Evolutionary conservation across 2,329 filamentous ascomycete species (phyloP), one percentile per base, ranked within the genome.

Genomic region (Penicillium rolfsii): DNA sequence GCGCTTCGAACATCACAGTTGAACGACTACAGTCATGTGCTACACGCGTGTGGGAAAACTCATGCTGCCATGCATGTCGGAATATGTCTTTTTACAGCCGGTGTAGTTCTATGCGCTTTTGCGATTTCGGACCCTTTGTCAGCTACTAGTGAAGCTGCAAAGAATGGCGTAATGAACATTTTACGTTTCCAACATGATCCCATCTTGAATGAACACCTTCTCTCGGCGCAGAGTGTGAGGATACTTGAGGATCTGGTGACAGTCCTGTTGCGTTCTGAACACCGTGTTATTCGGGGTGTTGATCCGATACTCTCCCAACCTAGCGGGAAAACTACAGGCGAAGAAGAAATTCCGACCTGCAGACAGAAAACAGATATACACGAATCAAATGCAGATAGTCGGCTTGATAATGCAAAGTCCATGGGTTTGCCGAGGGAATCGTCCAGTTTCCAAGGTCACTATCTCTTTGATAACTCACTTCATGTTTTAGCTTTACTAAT

Each of bases 31-130:
- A 30, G 50, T n/a, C 50, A 58, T n/a, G 50, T 61, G n/a, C 16
- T 63, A 11, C 52, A 61, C 26, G 55, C 58, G 19, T 63, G 58
- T 52, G 54, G 61, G 16, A 63, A 48, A 48, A 63, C 61, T 36
- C 62, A 64, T 38, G 62, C 62, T 24, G 60, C 57, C 11, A 62
- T 62, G 57, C 57, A 62, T 48, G 46, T 64, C 40, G 62, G 62
- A 4, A 64, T 64, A n/a, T 62, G 60, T 52, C 60, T 64, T n/a
- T 64, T 64, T 30, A 64, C 62, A 43, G 60, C 60, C 12, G 60
- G 62, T 52, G 58, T 64, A 5, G 60, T 64, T 16, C 62, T 64
- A 1, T 64, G 62, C 28, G 60, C 60, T 19, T 45, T 63, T 35
- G 41, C 53, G 28, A 54, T 63, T 35, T 52, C 58, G n/a, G 40